A percentile compares a stretch with the other conserved stretches of the same genome.
Conservation (phyloP, 2,329 filamentous ascomycete genomes). For the Penicillium sp. region DNA sequence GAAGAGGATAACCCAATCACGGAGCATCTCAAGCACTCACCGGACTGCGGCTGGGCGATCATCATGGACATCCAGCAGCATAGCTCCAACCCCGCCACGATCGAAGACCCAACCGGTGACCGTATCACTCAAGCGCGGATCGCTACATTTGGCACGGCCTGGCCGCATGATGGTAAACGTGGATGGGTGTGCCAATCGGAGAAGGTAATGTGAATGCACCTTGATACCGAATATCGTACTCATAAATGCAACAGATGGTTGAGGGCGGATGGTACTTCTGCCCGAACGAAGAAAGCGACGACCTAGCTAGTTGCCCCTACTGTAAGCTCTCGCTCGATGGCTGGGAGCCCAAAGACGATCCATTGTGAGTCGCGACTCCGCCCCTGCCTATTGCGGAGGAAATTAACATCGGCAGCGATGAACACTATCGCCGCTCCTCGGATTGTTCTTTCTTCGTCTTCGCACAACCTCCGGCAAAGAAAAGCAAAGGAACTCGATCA, state of each 20-base stretch:
- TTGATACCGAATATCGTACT: slow-evolving; percentile 9
- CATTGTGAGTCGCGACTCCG: slow-evolving; percentile 59
- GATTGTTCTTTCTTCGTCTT: slow-evolving; percentile 81
- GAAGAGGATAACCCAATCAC: slow-evolving; percentile 75
- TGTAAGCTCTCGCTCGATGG: slow-evolving; percentile 87
- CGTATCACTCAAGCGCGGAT: slow-evolving; percentile 73
- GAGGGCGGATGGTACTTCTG: slow-evolving; percentile 94
- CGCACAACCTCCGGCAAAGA: slow-evolving; percentile 50
- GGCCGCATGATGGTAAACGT: slow-evolving; percentile 86
- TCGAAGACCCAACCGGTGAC: slow-evolving; percentile 71
- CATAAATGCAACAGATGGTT: slow-evolving; percentile 61
- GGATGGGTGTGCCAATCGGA: slow-evolving; percentile 88
- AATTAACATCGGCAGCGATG: slow-evolving; percentile 58
- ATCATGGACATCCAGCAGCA: slow-evolving; percentile 58
- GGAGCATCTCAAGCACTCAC: slow-evolving; percentile 82
- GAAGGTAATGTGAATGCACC: slow-evolving; percentile 59
- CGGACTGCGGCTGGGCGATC: slow-evolving; percentile 83
- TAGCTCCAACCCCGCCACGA: slow-evolving; percentile 46
- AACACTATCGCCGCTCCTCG: slow-evolving; percentile 77
- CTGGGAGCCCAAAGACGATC: slow-evolving; percentile 92
- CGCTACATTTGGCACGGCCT: slow-evolving; percentile 77
- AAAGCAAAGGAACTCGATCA: slow-evolving; percentile 57
- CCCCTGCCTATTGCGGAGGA: slow-evolving; percentile 11
- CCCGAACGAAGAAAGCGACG: slow-evolving; percentile 75
- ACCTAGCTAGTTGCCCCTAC: slow-evolving; percentile 88